phyloP scores from a whole-genome alignment of 164 flowering plant genomes.

The Aristolochia fimbriata region DNA sequence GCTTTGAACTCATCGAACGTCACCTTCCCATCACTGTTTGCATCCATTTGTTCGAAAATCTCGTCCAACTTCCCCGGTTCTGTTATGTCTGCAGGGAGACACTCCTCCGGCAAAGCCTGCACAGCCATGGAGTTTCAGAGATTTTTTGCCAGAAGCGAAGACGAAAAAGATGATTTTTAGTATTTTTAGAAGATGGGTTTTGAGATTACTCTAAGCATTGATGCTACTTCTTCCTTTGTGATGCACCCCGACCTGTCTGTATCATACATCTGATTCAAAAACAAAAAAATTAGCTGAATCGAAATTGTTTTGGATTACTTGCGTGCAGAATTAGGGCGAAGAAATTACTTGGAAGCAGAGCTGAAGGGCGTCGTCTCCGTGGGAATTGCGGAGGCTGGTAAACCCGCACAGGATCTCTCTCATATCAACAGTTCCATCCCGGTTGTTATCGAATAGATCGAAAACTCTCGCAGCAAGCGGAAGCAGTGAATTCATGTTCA shows the following conservation, averaged over 20 bases:
- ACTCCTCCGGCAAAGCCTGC: conserved; percentile 82
- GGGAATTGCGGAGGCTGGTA: conserved; percentile 53
- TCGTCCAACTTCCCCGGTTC: conserved; percentile 76
- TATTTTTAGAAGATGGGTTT: conserved; percentile 1
- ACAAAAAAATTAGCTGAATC: conserved; percentile 2
- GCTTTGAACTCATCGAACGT: conserved; percentile 73
- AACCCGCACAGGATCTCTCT: conserved; percentile 67
- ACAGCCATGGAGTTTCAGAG: background rate
- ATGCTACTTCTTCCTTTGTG: conserved; percentile 69
- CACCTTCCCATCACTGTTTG: conserved; percentile 64
- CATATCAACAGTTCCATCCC: conserved; percentile 76
- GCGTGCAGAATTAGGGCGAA: background rate
- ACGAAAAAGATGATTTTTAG: background rate
- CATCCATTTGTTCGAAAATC: conserved; percentile 65
- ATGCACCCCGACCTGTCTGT: conserved; percentile 73
- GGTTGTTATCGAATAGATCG: conserved; percentile 66
- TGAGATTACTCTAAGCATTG: conserved; percentile 54
- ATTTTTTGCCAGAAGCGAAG: background rate
- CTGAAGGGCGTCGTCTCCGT: conserved; percentile 65
- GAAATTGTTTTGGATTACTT: background rate
- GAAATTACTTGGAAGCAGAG: conserved; percentile 60
- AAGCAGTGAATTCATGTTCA: conserved; percentile 57
- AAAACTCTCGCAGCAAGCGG: conserved; percentile 64
- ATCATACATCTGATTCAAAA: conserved; percentile 54
- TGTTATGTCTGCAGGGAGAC: conserved; percentile 53